Evolutionary conservation across 192 early-diverging fungal genomes (phyloP), one percentile per base, ranked within the genome.

Genomic region (Phycomyces nitens): DNA sequence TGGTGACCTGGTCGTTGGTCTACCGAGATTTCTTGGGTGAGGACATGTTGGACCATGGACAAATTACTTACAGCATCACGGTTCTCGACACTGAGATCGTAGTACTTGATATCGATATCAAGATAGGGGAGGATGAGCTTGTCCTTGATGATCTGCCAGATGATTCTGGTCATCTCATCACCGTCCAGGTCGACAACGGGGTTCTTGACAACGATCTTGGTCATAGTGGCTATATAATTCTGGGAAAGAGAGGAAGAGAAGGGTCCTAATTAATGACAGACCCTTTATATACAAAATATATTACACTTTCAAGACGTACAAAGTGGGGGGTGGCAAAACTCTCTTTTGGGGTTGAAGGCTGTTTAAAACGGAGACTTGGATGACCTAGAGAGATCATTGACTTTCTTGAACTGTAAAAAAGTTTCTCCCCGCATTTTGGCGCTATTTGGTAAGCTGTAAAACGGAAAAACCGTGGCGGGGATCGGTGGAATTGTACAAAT

Each of bases 81-180:
- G 78, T 94, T 79, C 74, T 93, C 88, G 71, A 98, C 86, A 56
- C 92, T 88, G 65, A 98, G 81, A 74, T 98, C 96, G 73, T 85
- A 98, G 86, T 97, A 98, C 88, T 94, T 93, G 85, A 97, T 94
- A 65, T 94, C 91, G 50, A 94, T 70, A 59, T 94, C 84, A 58
- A 94, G 72, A 66, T 92, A 92, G 15, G 94, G 94, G 38, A 94
- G 78, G 67, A 95, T 88, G 22, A 94, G 82, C 85, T 90, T 91
- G 71, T 98, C 94, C 76, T 94, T 92, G 79, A 95, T 97, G 77
- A 85, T 80, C 73, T 89, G 82, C 92, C 92, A 96, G 77, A 99
- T 91, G 80, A 99, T 97, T 68, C 96, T 82, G 40, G 96, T 99
- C 95, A 97, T 97, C 82, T 99, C 96, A 77, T 99, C 96, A 63